Percentiles rank a stretch among this genome's conserved stretches.
Evolutionary conservation across 148 eudicot species (phyloP).

Genomic region (Rhododendron ovatum): DNA sequence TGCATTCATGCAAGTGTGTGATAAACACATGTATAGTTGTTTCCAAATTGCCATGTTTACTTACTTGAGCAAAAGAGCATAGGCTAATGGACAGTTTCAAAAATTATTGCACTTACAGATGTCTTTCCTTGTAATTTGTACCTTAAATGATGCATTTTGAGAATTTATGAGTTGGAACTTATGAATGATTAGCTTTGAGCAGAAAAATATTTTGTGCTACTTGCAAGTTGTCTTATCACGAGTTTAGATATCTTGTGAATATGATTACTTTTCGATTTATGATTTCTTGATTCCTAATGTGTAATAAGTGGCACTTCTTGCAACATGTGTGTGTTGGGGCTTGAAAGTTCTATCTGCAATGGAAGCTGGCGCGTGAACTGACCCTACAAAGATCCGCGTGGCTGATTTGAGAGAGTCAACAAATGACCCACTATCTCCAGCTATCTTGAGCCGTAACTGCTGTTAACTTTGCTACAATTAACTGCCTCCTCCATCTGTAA

Average conservation of each 20-base stretch:
- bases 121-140: too few species aligned
- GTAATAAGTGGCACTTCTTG: slow-evolving; percentile 83
- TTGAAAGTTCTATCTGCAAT: slow-evolving; percentile 89
- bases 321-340: slow-evolving; percentile 89
- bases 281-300: slow-evolving; percentile 17
- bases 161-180: too few species aligned
- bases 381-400: slow-evolving; percentile 90
- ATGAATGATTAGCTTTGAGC: too few species aligned
- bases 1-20: too few species aligned
- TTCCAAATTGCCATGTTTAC: background rate
- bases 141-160: too few species aligned
- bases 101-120: background rate
- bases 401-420: slow-evolving; percentile 91
- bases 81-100: background rate
- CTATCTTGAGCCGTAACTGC: slow-evolving; percentile 74
- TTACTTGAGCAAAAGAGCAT: background rate
- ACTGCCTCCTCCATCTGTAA: too few species aligned
- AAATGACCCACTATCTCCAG: slow-evolving; percentile 88
- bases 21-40: background rate
- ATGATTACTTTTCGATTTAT: background rate
- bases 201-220: background rate
- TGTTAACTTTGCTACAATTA: too few species aligned
- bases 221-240: background rate
- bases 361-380: slow-evolving; percentile 98
- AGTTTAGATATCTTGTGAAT: background rate